A percentile compares a stretch with the other conserved stretches of the same genome.
These are phyloP conservation scores for Ziziphus jujuba DNA, from an alignment of 306 rosid species.

Conservation along the genomic window DNA sequence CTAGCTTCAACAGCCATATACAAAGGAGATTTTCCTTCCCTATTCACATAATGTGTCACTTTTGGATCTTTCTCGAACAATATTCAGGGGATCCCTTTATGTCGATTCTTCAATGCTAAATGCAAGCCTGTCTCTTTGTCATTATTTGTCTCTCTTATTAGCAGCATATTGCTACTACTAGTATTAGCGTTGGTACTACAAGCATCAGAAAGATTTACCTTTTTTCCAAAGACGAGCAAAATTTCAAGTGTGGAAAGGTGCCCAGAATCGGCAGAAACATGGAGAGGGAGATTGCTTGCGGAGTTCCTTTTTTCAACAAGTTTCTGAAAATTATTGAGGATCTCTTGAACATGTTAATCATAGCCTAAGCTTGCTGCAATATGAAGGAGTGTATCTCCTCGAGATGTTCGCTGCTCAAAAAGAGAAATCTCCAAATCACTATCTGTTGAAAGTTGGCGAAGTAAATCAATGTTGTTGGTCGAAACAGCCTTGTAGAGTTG, in stretches of 20 bases:
- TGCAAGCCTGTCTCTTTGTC: constrained; percentile 31
- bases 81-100: background rate
- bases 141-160: background rate
- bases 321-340: no score
- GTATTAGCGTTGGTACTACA: background rate
- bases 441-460: background rate
- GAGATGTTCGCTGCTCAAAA: background rate
- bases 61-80: constrained; percentile 10
- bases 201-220: background rate
- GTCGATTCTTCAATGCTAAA: constrained; percentile 16
- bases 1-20: constrained; percentile 22
- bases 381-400: constrained; percentile 29
- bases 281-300: constrained; percentile 29
- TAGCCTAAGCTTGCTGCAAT: constrained; percentile 12
- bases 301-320: no score
- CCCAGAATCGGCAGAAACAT: constrained; percentile 9
- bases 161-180: background rate
- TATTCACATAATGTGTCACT: background rate
- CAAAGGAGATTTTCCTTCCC: constrained; percentile 15
- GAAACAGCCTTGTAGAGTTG: background rate
- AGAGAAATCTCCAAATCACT: background rate
- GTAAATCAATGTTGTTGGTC: background rate
- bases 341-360: background rate
- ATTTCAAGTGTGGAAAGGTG: background rate
- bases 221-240: background rate